Evolutionary conservation across 345 rosid genomes (phyloP).

Genomic region (Pugionium dolabratum): DNA sequence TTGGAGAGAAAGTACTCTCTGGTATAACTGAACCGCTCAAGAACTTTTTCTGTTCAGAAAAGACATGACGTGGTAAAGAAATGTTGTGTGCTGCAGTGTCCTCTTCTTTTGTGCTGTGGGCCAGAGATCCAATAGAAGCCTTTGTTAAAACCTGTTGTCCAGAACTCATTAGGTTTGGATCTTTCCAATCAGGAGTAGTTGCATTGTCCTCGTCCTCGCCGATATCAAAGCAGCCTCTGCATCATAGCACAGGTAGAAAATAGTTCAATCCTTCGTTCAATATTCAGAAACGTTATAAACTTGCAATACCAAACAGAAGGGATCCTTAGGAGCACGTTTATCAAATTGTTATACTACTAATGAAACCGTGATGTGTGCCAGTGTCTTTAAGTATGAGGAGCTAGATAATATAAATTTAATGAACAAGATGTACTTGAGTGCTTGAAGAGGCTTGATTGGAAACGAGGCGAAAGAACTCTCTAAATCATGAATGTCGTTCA

Average conservation of each 20-base stretch:
- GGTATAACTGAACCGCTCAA: conserved; percentile 65
- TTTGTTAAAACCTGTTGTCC: conserved; percentile 50
- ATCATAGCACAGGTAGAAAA: conserved; percentile 29
- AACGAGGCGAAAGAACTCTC: conserved; percentile 76
- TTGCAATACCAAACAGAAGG: conserved; percentile 1
- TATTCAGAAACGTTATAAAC: background rate
- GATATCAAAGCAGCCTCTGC: conserved; percentile 88
- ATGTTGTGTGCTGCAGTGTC: conserved; percentile 52
- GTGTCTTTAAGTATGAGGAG: conserved; percentile 15
- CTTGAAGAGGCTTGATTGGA: conserved; percentile 86
- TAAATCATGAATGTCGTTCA: conserved; percentile 63
- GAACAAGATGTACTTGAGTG: conserved; percentile 55
- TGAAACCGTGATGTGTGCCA: conserved; percentile 9
- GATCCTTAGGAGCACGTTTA: conserved; percentile 3
- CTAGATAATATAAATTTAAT: conserved; percentile 13
- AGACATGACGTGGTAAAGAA: conserved; percentile 48
- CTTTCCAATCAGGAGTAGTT: conserved; percentile 63
- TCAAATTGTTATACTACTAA: conserved; percentile 18
- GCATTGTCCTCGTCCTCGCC: conserved; percentile 64
- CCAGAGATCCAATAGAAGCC: conserved; percentile 42
- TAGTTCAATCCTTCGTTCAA: conserved; percentile 8
- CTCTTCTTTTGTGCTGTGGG: conserved; percentile 51
- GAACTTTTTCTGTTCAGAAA: conserved; percentile 52
- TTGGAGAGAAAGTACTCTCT: conserved; percentile 52
- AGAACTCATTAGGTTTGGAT: conserved; percentile 42